Percentiles rank a stretch among this genome's conserved stretches.
Evolutionary conservation across 2,329 filamentous ascomycete species (phyloP).

Genomic region (Xylogone sp.): DNA sequence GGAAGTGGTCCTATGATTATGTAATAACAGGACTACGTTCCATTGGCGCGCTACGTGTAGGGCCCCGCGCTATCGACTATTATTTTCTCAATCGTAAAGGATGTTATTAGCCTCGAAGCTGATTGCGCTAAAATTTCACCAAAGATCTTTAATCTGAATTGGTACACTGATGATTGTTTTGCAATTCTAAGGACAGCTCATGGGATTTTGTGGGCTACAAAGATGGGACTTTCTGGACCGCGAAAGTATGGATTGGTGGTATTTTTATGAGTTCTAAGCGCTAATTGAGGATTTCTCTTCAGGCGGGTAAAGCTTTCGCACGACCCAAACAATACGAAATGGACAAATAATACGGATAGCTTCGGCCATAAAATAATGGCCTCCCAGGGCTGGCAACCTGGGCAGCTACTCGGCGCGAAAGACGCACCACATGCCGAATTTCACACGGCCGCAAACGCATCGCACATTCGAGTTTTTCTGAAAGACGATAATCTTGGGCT

Average conservation of each 20-base stretch:
- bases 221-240: conserved; percentile 66
- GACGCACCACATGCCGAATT: conserved; percentile 71
- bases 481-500: conserved; percentile 92
- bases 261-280: background rate
- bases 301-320: conserved; percentile 65
- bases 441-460: conserved; percentile 76
- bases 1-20: too few species aligned
- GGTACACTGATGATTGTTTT: background rate
- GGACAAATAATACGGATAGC: conserved; percentile 75
- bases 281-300: conserved; percentile 40
- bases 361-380: conserved; percentile 90
- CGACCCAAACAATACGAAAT: conserved; percentile 95
- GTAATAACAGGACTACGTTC: too few species aligned
- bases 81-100: too few species aligned
- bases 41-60: too few species aligned
- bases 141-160: background rate
- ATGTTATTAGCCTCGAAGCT: too few species aligned
- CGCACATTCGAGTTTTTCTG: conserved; percentile 78
- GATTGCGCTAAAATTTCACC: background rate
- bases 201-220: conserved; percentile 3
- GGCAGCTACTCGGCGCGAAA: conserved; percentile 74
- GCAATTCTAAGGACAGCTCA: background rate
- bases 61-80: too few species aligned
- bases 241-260: conserved; percentile 53
- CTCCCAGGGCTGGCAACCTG: conserved; percentile 86